Evolutionary conservation across 225 moss, liverwort and hornwort species (phyloP).

Genomic region (Bryoerythrophyllum caledonicum): DNA sequence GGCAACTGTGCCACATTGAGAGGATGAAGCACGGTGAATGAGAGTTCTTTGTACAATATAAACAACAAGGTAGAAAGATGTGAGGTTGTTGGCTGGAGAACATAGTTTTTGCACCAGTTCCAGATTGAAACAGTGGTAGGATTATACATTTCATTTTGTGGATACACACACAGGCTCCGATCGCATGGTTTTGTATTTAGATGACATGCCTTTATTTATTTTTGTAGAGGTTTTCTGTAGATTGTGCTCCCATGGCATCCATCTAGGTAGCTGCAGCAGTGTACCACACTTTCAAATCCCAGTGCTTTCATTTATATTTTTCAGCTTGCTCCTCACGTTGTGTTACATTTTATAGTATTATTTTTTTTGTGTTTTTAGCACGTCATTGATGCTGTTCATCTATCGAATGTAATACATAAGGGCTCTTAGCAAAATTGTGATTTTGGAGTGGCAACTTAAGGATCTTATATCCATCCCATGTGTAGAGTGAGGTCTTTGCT

Average conservation of each 20-base stretch:
- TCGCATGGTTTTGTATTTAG: constrained; percentile 36
- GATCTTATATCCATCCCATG: too few species aligned
- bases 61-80: constrained; percentile 3
- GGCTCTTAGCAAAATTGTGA: not conserved
- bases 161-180: constrained; percentile 17
- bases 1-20: constrained; percentile 96
- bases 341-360: not conserved
- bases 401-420: not conserved
- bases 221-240: too few species aligned
- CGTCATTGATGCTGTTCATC: not conserved
- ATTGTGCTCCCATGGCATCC: constrained; percentile 23
- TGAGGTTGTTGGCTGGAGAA: constrained; percentile 22
- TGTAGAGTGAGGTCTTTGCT: too few species aligned
- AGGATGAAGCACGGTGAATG: constrained; percentile 90
- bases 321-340: not conserved
- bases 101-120: constrained; percentile 8
- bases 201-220: constrained; percentile 26
- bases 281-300: constrained; percentile 21
- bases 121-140: constrained; percentile 28
- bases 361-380: too few species aligned
- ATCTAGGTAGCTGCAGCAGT: constrained; percentile 29
- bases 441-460: too few species aligned
- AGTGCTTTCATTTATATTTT: not conserved
- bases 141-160: constrained; percentile 29
- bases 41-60: constrained; percentile 31